Conservation (phyloP, 768 basidiomycete genomes). For the Tricholoma hemisulphureum region DNA sequence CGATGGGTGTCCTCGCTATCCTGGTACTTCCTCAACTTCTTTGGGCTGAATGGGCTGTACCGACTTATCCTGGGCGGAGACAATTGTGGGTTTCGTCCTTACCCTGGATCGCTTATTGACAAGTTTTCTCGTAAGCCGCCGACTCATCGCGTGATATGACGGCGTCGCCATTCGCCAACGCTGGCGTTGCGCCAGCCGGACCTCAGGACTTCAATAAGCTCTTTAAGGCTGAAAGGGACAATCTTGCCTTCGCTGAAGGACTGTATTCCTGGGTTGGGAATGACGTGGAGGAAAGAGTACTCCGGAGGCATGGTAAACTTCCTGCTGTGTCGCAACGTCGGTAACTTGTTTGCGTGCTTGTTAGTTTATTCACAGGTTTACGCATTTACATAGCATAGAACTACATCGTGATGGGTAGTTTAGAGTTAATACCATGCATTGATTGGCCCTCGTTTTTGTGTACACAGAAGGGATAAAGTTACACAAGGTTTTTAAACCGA, state of each 20-base stretch:
- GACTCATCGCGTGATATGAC: slow-evolving; percentile 77
- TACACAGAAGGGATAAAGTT: neutral
- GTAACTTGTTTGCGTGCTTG: neutral
- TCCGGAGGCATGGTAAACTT: slow-evolving; percentile 73
- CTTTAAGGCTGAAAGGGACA: slow-evolving; percentile 89
- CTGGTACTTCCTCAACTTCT: slow-evolving; percentile 99
- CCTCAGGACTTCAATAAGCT: slow-evolving; percentile 87
- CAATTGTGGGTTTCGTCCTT: slow-evolving; percentile 58
- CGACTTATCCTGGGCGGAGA: slow-evolving; percentile 88
- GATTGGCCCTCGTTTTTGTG: neutral
- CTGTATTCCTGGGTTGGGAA: slow-evolving; percentile 81
- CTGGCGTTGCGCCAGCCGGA: slow-evolving; percentile 49
- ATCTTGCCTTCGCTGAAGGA: slow-evolving; percentile 88
- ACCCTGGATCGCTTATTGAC: slow-evolving; percentile 2
- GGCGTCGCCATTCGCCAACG: slow-evolving; percentile 62
- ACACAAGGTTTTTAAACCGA: neutral
- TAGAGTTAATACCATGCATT: neutral
- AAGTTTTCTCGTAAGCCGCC: slow-evolving; percentile 51
- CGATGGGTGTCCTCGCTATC: slow-evolving; percentile 98
- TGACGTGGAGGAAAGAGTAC: slow-evolving; percentile 75
- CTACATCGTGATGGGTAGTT: slow-evolving; percentile 26
- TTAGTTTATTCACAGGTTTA: neutral
- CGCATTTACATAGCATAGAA: slow-evolving; percentile 16
- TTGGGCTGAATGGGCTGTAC: slow-evolving; percentile 95
- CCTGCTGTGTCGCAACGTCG: slow-evolving; percentile 28